These are phyloP conservation scores for Lipomyces mesembrius DNA, from an alignment of 805 yeast species.

Conservation along the genomic window DNA sequence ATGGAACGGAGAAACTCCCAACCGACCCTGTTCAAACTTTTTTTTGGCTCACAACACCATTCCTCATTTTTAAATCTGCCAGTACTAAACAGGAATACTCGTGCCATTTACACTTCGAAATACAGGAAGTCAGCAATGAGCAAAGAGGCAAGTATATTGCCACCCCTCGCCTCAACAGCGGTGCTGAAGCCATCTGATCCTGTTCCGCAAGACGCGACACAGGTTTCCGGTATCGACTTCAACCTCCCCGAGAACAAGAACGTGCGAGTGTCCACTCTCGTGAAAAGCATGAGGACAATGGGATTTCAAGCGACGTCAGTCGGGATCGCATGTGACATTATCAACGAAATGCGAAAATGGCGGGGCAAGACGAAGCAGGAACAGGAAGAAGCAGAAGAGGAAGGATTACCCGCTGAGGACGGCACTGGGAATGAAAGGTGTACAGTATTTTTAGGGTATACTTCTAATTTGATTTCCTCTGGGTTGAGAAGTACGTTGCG, in stretches of 20 bases:
- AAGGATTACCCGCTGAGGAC: conserved; percentile 53
- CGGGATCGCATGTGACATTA: conserved; percentile 87
- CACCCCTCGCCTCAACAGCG: conserved; percentile 76
- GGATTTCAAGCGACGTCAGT: conserved; percentile 95
- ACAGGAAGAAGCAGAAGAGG: conserved; percentile 56
- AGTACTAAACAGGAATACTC: not conserved
- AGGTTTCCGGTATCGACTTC: conserved; percentile 89
- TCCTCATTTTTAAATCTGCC: not conserved
- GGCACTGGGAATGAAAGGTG: conserved; percentile 58
- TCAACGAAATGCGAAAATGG: conserved; percentile 91
- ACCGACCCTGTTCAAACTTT: not conserved
- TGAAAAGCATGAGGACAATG: conserved; percentile 87
- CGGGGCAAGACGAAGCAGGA: conserved; percentile 60
- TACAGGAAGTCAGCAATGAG: not conserved
- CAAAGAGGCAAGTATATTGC: conserved; percentile 6
- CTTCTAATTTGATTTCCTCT: conserved; percentile 92
- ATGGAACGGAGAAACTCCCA: not conserved
- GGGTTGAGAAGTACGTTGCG: conserved; percentile 91
- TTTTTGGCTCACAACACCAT: not conserved
- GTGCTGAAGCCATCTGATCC: conserved; percentile 86
- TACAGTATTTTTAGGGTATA: conserved; percentile 93
- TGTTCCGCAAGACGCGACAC: conserved; percentile 76
- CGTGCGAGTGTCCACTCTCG: conserved; percentile 77
- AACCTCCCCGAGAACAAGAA: conserved; percentile 74
- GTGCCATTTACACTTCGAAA: not conserved